These are phyloP conservation scores for Colletotrichum noveboracense DNA, from an alignment of 2,329 filamentous ascomycete genomes.

Conservation along the genomic window DNA sequence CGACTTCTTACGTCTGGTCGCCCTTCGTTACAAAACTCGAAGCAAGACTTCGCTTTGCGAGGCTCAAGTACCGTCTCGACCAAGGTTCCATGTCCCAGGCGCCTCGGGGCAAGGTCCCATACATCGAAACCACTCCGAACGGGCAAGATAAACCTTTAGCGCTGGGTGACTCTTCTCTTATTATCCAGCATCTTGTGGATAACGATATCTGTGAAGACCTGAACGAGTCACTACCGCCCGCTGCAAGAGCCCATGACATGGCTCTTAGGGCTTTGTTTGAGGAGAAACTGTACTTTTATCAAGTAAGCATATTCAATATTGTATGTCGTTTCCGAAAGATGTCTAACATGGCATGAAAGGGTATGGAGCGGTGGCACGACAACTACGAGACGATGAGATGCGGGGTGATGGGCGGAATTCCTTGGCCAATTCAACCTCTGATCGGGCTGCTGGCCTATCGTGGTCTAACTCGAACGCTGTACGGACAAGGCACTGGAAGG, in stretches of 20 bases:
- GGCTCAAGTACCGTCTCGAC: constrained; percentile 49
- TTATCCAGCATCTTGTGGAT: constrained; percentile 50
- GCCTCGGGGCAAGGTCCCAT: neutral
- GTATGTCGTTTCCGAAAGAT: neutral
- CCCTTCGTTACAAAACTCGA: constrained; percentile 69
- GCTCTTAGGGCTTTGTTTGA: constrained; percentile 61
- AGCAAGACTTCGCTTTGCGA: constrained; percentile 60
- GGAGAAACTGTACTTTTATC: constrained; percentile 64
- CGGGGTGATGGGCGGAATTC: constrained; percentile 50
- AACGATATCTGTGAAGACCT: constrained; percentile 50
- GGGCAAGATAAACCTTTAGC: constrained; percentile 33
- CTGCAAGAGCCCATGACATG: constrained; percentile 52
- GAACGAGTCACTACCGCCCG: constrained; percentile 45
- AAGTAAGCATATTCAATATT: neutral
- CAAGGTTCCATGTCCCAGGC: neutral
- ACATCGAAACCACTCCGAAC: neutral
- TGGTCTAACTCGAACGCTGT: constrained; percentile 44
- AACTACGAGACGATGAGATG: constrained; percentile 66
- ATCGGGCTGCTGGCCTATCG: constrained; percentile 57
- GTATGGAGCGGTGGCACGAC: constrained; percentile 60
- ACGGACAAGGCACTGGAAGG: constrained; percentile 62
- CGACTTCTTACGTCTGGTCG: constrained; percentile 54
- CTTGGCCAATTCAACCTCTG: constrained; percentile 56
- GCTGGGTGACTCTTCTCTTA: constrained; percentile 61
- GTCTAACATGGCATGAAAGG: constrained; percentile 30